Evolutionary conservation across 441 rosid genomes (phyloP), one percentile per base, ranked within the genome.

Genomic region (Theobroma grandiflorum): DNA sequence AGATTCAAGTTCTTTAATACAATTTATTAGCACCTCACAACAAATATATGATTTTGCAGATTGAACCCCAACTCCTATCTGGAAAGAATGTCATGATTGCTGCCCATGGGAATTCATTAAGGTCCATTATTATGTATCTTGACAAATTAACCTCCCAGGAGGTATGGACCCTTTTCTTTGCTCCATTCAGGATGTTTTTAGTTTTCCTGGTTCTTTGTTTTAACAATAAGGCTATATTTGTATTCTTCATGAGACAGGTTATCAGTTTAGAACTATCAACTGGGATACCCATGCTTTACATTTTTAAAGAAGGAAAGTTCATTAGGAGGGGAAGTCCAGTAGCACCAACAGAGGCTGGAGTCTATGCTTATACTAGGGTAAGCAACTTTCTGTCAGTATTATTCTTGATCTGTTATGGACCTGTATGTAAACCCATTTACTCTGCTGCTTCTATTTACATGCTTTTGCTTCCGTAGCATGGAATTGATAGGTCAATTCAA

Each of bases 81-180:
- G 99, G 99, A 75, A 95, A 93, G 86, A 89, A 97, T 71, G 88
- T 91, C 55, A 84, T 97, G 98, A 90, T 97, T 85, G 95, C 97
- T 69, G 99, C 99, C 78, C 99, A 97, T 65, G 99, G 99, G 79
- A 95, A 97, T 83, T 97, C 99, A 0, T 79, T 97, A 80, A 84
- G 99, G 83, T 95, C 99, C 79, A 93, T 97, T 82, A 97, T 97
- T 61, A 97, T 97, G 99, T 94, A 94, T 86, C 99, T 97, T 49
- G 99, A 97, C 88, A 85, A 90, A 70, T 85, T 97, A 88, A 95
- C 99, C 78, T 91, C 98, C 75, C 96, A 93, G 77, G 99, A 97
- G 98, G 98, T 95, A 84, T 74, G 33, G 4, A 66, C 78, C 62
- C 2, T 18, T 69, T 47, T 10, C 35, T 47, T 75, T 15, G 45